Conservation (phyloP, 2,329 filamentous ascomycete species). For the Gnomoniopsis smithogilvyi region DNA sequence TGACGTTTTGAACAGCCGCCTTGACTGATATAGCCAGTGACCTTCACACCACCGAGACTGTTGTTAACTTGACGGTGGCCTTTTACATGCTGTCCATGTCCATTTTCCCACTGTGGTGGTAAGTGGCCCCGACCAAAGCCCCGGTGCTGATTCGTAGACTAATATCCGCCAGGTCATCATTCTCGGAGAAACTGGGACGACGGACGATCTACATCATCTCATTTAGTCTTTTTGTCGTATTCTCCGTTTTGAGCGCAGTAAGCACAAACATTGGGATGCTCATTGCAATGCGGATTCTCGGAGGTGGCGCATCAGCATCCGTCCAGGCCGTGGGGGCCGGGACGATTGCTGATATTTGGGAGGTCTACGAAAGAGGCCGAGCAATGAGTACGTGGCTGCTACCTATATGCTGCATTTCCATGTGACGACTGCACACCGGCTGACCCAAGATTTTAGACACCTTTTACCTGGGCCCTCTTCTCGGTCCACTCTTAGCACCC, state of each 20-base stretch:
- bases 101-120: constrained; percentile 83
- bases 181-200: constrained; percentile 70
- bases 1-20: constrained; percentile 50
- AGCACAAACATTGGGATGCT: constrained; percentile 72
- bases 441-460: constrained; percentile 27
- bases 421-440: background rate
- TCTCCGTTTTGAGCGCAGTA: constrained; percentile 66
- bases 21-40: constrained; percentile 61
- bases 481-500: constrained; percentile 71
- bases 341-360: constrained; percentile 80
- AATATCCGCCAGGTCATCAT: constrained; percentile 51
- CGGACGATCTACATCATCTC: constrained; percentile 76
- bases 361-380: constrained; percentile 64
- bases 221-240: constrained; percentile 69
- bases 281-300: constrained; percentile 70
- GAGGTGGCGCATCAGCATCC: constrained; percentile 73
- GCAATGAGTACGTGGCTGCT: constrained; percentile 61
- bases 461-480: constrained; percentile 77
- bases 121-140: constrained; percentile 1
- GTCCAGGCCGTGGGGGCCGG: constrained; percentile 82
- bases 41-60: constrained; percentile 59
- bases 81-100: constrained; percentile 81
- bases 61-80: constrained; percentile 73
- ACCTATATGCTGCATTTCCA: background rate
- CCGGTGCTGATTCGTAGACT: background rate